Conservation (phyloP, 1,284 basidiomycete species). For the Tilletia walkeri region DNA sequence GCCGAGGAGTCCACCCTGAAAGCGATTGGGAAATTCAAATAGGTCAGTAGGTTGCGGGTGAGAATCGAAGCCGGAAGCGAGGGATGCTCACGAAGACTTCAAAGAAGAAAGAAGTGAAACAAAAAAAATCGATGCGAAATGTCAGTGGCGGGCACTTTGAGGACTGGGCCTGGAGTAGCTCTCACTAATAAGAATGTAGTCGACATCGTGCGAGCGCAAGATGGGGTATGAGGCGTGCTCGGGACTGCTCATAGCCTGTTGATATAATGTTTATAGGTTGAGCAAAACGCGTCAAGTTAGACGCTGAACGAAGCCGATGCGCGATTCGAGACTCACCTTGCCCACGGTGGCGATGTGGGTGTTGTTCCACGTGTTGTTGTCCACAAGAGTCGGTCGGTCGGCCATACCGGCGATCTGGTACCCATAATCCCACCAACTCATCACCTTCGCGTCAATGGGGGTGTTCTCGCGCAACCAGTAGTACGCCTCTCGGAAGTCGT, state of each 20-base stretch:
- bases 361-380: slow-evolving; percentile 99
- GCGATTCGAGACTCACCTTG: slow-evolving; percentile 22
- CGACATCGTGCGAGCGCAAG: slow-evolving; percentile 92
- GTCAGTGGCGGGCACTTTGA: background rate
- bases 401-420: slow-evolving; percentile 99
- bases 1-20: slow-evolving; percentile 74
- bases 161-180: too few relatives aligned
- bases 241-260: slow-evolving; percentile 77
- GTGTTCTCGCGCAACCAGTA: slow-evolving; percentile 99
- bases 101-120: background rate
- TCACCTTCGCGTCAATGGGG: slow-evolving; percentile 80
- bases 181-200: slow-evolving; percentile 82
- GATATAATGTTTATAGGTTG: slow-evolving; percentile 59
- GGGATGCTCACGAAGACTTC: slow-evolving; percentile 60
- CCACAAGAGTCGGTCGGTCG: slow-evolving; percentile 91
- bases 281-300: slow-evolving; percentile 78
- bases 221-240: slow-evolving; percentile 98
- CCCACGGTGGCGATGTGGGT: slow-evolving; percentile 59
- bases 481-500: slow-evolving; percentile 99
- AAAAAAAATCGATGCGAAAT: background rate
- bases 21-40: background rate
- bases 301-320: background rate
- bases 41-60: background rate
- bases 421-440: slow-evolving; percentile 99
- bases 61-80: background rate